Conservation (phyloP, 805 yeast species). For the Yarrowia sp. region DNA sequence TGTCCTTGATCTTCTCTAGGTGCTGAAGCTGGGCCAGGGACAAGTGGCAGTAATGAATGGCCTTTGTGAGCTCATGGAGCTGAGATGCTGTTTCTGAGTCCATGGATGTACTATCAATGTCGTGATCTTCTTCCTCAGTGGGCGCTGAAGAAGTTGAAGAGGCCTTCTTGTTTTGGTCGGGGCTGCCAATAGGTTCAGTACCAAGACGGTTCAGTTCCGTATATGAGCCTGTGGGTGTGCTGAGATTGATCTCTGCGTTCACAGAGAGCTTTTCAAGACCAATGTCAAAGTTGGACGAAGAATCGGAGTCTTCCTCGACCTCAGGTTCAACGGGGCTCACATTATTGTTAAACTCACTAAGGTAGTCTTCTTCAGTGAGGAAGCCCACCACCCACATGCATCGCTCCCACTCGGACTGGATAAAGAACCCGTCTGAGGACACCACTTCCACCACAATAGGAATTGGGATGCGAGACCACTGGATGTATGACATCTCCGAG, state of each 20-base stretch:
- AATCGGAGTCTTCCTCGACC: neutral
- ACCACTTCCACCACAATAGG: conserved; percentile 45
- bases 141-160: neutral
- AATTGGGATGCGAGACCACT: conserved; percentile 49
- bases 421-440: conserved; percentile 50
- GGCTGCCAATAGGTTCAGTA: neutral
- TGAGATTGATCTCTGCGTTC: conserved; percentile 10
- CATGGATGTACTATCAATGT: neutral
- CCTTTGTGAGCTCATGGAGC: conserved; percentile 40
- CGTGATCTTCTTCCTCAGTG: neutral
- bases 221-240: conserved; percentile 9
- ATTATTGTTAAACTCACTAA: neutral
- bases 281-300: conserved; percentile 3
- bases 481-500: conserved; percentile 46
- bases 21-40: conserved; percentile 47
- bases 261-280: conserved; percentile 4
- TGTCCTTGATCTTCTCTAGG: conserved; percentile 43
- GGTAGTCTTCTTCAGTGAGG: conserved; percentile 3
- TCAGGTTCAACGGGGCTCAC: neutral
- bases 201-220: conserved; percentile 3
- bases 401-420: conserved; percentile 55
- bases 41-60: conserved; percentile 49
- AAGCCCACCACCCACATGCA: conserved; percentile 47
- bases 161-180: neutral
- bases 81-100: conserved; percentile 3